Base-by-base conservation (phyloP, 2,329 filamentous ascomycete species). In the Akanthomyces dipterigenus region DNA sequence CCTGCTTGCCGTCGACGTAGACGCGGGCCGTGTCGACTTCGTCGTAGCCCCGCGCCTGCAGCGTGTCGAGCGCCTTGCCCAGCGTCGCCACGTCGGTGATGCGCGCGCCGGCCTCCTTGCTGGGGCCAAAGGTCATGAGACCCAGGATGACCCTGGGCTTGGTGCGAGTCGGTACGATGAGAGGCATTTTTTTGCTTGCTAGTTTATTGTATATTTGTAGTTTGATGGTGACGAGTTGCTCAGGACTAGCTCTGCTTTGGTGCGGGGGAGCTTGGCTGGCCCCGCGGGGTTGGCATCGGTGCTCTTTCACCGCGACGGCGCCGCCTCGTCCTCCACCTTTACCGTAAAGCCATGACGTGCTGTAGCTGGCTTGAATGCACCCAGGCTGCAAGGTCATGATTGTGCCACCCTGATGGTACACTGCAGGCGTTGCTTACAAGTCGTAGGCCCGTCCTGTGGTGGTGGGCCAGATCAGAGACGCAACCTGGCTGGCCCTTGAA, bases 21-120 rank as follows among this genome's bases (percentile, higher is more conserved):
- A 84, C 71, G 28, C 90, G 84, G 0, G 92, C 91, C 1, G 92
- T 96, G 71, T 96, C 92, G 42, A 96, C 76, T 70, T 96, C 92
- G 70, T 87, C 87, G 77, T 96, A 93, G 42, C 91, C 91, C 62
- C 87, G 82, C n/a, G 80, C 77, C 73, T 93, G 89, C 70, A 96
- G 86, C 65, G 87, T 80, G 71, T 93, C 88, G 42, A 96, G 84
- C 48, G 83, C 82, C 67, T 83, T 83, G 67, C 87, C 89, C 77
- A 88, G 91, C 48, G 89, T 87, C 62, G 84, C 73, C 2, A 80
- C 36, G 60, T 80, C 77, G 11, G 89, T 93, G 69, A 96, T 86
- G 50, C 91, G 86, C 49, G 88, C 90, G 40, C 89, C 90, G 14
- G 70, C 67, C 14, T 71, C 67, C 62, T 81, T 80, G 62, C 84